Evolutionary conservation across 768 basidiomycete genomes (phyloP).

Genomic region (Collybia nuda): DNA sequence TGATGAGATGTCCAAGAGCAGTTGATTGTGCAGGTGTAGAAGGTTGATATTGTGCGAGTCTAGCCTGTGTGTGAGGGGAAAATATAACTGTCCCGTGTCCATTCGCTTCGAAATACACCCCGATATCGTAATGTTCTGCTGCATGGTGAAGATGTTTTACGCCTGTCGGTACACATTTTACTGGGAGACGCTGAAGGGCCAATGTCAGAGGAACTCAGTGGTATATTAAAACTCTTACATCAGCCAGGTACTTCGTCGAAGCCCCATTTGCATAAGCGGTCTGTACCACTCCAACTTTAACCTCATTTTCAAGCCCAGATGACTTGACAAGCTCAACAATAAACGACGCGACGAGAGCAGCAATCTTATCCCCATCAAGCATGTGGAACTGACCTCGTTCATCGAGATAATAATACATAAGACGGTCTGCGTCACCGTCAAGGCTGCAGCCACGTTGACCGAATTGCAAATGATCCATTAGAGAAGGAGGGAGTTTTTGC

Average conservation of each 20-base stretch:
- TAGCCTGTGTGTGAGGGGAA: conserved; percentile 69
- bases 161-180: conserved; percentile 93
- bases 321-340: conserved; percentile 87
- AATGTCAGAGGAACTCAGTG: no score
- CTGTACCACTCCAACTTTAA: conserved; percentile 94
- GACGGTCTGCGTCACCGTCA: conserved; percentile 95
- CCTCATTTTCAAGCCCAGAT: conserved; percentile 72
- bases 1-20: conserved; percentile 73
- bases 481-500: conserved; percentile 82
- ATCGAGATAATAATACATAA: conserved; percentile 94
- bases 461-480: conserved; percentile 58
- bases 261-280: conserved; percentile 98
- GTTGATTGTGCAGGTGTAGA: conserved; percentile 81
- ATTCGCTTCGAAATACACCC: conserved; percentile 99
- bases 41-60: conserved; percentile 63
- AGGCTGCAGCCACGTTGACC: conserved; percentile 89
- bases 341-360: conserved; percentile 89
- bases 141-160: conserved; percentile 99
- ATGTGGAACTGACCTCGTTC: conserved; percentile 78
- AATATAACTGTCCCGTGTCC: conserved; percentile 98
- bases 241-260: conserved; percentile 88
- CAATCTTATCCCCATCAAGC: conserved; percentile 98
- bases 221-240: conserved; percentile 38
- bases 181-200: conserved; percentile 74
- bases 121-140: conserved; percentile 89